phyloP scores from a whole-genome alignment of 2,329 filamentous ascomycete genomes.

The Trichoderma sp. region DNA sequence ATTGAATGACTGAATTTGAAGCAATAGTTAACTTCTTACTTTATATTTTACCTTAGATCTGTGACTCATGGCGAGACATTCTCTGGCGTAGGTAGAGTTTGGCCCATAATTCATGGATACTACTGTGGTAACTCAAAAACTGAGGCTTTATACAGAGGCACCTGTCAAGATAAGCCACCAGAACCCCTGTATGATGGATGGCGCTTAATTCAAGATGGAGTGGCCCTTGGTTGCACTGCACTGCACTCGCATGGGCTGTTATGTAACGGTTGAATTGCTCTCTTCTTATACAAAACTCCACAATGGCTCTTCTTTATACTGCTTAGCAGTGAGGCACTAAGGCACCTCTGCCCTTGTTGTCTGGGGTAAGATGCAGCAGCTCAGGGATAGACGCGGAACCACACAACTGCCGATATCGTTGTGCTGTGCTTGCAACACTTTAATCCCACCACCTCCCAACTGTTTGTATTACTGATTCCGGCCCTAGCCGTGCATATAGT shows the following conservation, averaged over 20 bases:
- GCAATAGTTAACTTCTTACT: not conserved
- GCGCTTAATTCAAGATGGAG: not conserved
- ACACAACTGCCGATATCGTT: not conserved
- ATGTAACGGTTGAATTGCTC: not conserved
- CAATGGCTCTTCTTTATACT: not conserved
- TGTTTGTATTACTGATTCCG: not conserved
- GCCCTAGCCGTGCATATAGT: not conserved
- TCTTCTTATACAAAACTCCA: not conserved
- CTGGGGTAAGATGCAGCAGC: slow-evolving; percentile 12
- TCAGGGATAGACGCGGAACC: not conserved
- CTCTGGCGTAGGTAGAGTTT: not conserved
- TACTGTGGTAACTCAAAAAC: not conserved
- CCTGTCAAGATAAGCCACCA: not conserved
- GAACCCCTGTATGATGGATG: not conserved
- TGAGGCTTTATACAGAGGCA: not conserved
- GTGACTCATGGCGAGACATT: not conserved
- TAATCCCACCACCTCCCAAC: not conserved
- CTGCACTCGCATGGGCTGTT: not conserved
- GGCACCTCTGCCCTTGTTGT: not conserved
- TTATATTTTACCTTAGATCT: not conserved
- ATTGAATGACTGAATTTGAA: not conserved
- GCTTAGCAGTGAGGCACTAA: not conserved
- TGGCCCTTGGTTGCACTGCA: not conserved
- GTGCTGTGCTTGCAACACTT: not conserved
- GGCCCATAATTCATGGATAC: not conserved